phyloP scores from a whole-genome alignment of 345 rosid genomes.

The Populus davidiana region DNA sequence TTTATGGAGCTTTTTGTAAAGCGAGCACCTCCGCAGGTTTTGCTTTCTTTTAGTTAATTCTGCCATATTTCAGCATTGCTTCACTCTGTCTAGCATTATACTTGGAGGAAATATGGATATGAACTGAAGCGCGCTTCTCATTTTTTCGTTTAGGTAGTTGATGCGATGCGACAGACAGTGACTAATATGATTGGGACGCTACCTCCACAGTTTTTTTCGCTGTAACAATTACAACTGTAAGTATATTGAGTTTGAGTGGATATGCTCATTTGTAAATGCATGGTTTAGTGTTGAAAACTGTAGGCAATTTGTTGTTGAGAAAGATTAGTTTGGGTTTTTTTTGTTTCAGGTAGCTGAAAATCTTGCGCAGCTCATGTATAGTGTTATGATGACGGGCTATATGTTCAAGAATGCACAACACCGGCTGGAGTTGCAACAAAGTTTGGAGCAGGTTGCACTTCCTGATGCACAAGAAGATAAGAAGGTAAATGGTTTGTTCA shows the following conservation, averaged over 20 bases:
- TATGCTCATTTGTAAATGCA: background rate
- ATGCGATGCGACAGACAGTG: conserved; percentile 94
- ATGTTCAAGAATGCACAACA: conserved; percentile 92
- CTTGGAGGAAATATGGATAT: background rate
- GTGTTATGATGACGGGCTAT: conserved; percentile 95
- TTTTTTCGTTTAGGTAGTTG: conserved; percentile 61
- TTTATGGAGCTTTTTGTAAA: conserved; percentile 89
- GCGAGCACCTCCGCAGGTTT: conserved; percentile 85
- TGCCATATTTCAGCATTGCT: background rate
- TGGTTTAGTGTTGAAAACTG: background rate
- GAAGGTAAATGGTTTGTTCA: background rate
- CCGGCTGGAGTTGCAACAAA: conserved; percentile 85
- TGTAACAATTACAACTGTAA: conserved; percentile 76
- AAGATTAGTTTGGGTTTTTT: conserved; percentile 6
- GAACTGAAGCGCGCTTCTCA: background rate
- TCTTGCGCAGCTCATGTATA: conserved; percentile 96
- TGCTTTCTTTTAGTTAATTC: background rate
- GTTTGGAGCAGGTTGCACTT: conserved; percentile 87
- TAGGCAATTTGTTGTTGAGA: background rate
- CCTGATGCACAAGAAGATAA: conserved; percentile 57
- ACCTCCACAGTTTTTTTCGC: conserved; percentile 89
- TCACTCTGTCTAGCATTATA: background rate
- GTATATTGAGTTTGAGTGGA: conserved; percentile 22
- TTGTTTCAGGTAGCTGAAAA: conserved; percentile 86
- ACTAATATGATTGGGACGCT: conserved; percentile 93